phyloP scores from a whole-genome alignment of 164 flowering plant genomes.

The Aristolochia californica region DNA sequence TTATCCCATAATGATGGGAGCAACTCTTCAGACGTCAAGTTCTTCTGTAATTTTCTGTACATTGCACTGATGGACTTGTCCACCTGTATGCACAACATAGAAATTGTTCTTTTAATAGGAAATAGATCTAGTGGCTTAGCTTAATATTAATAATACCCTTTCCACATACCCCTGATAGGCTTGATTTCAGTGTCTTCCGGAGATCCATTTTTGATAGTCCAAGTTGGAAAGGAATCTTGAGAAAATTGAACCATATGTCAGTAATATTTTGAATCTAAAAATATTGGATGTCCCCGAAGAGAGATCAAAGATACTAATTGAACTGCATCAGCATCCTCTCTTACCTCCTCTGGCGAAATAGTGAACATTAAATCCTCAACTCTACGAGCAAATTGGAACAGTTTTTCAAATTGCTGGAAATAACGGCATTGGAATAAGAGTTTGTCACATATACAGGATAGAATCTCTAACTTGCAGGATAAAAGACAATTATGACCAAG shows the following conservation, averaged over 20 bases:
- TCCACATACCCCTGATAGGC: conserved; percentile 76
- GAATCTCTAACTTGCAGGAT: neutral
- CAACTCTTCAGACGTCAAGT: conserved; percentile 85
- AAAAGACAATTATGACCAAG: neutral
- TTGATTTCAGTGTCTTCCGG: conserved; percentile 76
- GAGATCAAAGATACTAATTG: too few relatives aligned
- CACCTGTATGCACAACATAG: conserved; percentile 34
- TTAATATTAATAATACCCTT: too few relatives aligned
- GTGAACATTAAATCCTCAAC: conserved; percentile 89
- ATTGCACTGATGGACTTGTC: conserved; percentile 74
- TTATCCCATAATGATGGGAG: conserved; percentile 96
- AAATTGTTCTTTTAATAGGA: neutral
- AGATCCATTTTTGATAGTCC: conserved; percentile 90
- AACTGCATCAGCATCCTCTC: conserved; percentile 1
- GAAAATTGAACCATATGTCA: too few relatives aligned
- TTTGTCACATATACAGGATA: too few relatives aligned
- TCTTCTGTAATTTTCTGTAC: conserved; percentile 85
- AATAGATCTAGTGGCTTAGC: too few relatives aligned
- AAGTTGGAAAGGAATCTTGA: conserved; percentile 91
- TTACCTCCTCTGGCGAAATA: conserved; percentile 82
- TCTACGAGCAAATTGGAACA: conserved; percentile 82
- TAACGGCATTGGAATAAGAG: neutral
- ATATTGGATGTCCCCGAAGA: too few relatives aligned
- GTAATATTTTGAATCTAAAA: neutral
- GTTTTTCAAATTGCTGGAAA: conserved; percentile 86